Conservation (phyloP, 306 rosid genomes). For the Prunus armeniaca region DNA sequence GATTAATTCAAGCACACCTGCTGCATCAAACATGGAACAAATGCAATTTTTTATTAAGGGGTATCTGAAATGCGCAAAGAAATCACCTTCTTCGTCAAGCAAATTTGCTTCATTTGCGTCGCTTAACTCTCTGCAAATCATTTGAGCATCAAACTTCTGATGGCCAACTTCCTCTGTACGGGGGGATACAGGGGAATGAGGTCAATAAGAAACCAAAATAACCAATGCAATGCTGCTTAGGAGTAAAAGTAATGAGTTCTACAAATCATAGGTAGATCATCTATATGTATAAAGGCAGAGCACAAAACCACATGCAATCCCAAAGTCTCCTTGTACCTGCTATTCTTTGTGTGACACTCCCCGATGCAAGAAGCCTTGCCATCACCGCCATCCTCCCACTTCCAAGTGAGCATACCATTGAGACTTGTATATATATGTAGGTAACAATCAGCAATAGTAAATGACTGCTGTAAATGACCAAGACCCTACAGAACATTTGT, state of each 20-base stretch:
- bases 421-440: conserved; percentile 7
- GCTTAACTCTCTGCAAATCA: conserved; percentile 53
- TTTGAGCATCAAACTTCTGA: conserved; percentile 62
- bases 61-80: not conserved
- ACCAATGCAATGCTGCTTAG: not conserved
- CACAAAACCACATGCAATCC: conserved; percentile 1
- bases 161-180: conserved; percentile 58
- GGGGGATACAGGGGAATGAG: not conserved
- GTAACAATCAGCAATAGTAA: not conserved
- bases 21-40: not conserved
- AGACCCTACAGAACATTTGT: not conserved
- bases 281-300: not conserved
- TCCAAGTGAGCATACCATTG: conserved; percentile 69
- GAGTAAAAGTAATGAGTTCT: not conserved
- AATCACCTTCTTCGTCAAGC: conserved; percentile 81
- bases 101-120: conserved; percentile 88
- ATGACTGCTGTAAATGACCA: conserved; percentile 2
- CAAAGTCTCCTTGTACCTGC: conserved; percentile 43
- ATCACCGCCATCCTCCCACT: conserved; percentile 81
- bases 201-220: not conserved
- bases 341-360: conserved; percentile 45
- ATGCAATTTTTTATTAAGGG: not conserved
- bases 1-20: not conserved
- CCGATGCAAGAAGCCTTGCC: conserved; percentile 72
- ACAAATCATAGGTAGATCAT: not conserved